Base-by-base conservation (phyloP, 2,329 filamentous ascomycete species). In the Scorias spongiosa region DNA sequence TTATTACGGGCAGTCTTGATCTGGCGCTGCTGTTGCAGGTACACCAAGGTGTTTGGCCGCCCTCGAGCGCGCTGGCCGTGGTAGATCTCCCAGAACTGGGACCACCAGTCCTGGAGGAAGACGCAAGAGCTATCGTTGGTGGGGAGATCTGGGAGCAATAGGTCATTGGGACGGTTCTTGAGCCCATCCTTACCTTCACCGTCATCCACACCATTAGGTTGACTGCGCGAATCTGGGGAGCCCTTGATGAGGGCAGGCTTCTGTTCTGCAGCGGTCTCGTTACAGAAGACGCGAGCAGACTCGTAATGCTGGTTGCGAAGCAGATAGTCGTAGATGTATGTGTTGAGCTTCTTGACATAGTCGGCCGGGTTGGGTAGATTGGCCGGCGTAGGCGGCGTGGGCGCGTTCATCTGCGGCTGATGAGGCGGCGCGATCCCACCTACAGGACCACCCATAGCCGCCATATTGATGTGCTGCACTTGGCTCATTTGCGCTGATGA, bases 51-150 rank as follows among this genome's bases (percentile, higher is more conserved):
- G 44, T 49, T 63, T 67, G 57, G 75, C 93, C 88, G 47, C 40
- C 44, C 48, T 48, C 62, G 59, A 40, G 53, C 76, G 57, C 85
- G 82, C 59, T 89, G 84, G 44, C 86, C 85, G 58, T 79, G 79
- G 64, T 84, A 93, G 54, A 96, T 86, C 57, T 98, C 91, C 87
- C 87, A 96, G 63, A 98, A 98, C 42, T 95, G 75, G 58, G 81
- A 85, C 69, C 93, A 98, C 91, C 91, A 98, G 57, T 96, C 91
- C 54, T 86, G 82, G n/a, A 98, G 71, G 57, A 98, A 96, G 20
- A 84, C 85, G 20, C 20, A 26, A 49, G 76, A 83, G 55, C 81
- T 82, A 44, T 71, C 70, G 41, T 75, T 74, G 59, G 70, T 73
- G 10, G 80, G 78, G 5, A 86, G 69, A 49, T 78, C 78, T 10